A percentile compares a stretch with the other conserved stretches of the same genome.
Conservation (phyloP, 2,329 filamentous ascomycete species). For the Coniosporium tulheliwenetii region DNA sequence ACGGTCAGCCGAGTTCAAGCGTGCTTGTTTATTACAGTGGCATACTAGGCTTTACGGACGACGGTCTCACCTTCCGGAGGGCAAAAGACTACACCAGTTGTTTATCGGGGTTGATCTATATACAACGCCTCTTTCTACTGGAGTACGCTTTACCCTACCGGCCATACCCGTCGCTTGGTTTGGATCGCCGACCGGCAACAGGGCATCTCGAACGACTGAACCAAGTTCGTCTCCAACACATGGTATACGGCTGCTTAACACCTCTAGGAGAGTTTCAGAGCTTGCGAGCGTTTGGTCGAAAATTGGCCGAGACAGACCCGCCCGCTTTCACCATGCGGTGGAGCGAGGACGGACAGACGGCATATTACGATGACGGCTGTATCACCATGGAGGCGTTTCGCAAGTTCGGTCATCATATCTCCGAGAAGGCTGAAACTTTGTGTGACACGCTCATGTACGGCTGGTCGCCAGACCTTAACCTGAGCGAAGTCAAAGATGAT, state of each 20-base stretch:
- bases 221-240: neutral
- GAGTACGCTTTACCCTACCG: neutral
- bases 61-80: neutral
- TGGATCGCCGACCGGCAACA: neutral
- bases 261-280: neutral
- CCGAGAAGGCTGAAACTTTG: neutral
- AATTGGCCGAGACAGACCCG: neutral
- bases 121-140: neutral
- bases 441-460: neutral
- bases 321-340: neutral
- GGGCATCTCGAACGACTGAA: neutral
- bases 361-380: too few species aligned
- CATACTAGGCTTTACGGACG: constrained; percentile 20
- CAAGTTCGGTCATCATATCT: neutral
- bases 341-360: neutral
- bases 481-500: neutral
- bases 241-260: neutral
- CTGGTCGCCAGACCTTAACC: neutral
- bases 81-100: neutral
- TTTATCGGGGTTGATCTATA: neutral
- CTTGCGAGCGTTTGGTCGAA: neutral
- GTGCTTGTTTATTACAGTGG: constrained; percentile 19
- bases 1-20: constrained; percentile 8
- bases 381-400: neutral
- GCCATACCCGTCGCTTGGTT: neutral